A percentile compares a stretch with the other conserved stretches of the same genome.
These are phyloP conservation scores for Thelephora ganbajun DNA, from an alignment of 768 basidiomycete species.

Conservation along the genomic window DNA sequence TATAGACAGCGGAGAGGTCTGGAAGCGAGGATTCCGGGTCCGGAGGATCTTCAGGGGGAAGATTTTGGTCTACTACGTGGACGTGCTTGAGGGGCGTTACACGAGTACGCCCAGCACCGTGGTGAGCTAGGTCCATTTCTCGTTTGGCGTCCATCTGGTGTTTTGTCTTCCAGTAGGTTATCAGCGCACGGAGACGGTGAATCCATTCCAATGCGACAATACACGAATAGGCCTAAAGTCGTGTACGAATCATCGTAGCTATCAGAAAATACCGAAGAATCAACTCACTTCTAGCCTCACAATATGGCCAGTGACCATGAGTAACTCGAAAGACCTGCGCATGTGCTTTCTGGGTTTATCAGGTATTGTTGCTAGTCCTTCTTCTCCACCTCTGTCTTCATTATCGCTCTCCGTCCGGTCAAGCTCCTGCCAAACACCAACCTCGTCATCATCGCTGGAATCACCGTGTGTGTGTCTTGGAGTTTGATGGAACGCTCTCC, in stretches of 20 bases:
- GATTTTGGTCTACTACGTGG: slow-evolving; percentile 21
- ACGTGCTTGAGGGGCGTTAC: slow-evolving; percentile 40
- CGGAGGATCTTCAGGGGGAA: slow-evolving; percentile 35
- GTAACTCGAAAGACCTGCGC: slow-evolving; percentile 65
- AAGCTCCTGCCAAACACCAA: slow-evolving; percentile 22
- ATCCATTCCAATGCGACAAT: slow-evolving; percentile 77
- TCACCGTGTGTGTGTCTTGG: slow-evolving; percentile 16
- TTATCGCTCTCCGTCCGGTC: slow-evolving; percentile 36
- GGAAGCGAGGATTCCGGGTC: slow-evolving; percentile 41
- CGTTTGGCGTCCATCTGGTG: slow-evolving; percentile 63
- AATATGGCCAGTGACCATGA: slow-evolving; percentile 52
- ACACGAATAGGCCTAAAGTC: slow-evolving; percentile 46
- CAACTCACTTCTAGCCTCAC: slow-evolving; percentile 64
- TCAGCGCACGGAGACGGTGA: slow-evolving; percentile 50
- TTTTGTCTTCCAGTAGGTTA: slow-evolving; percentile 67
- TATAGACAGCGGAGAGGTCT: slow-evolving; percentile 54
- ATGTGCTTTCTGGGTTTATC: slow-evolving; percentile 37
- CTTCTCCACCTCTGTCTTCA: slow-evolving; percentile 54
- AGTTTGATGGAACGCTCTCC: slow-evolving; percentile 41
- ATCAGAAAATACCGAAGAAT: neutral
- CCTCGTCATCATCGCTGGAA: slow-evolving; percentile 12
- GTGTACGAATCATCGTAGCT: neutral
- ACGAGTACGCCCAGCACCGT: slow-evolving; percentile 32
- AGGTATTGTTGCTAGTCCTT: slow-evolving; percentile 23
- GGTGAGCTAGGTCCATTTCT: slow-evolving; percentile 68